Evolutionary conservation across 345 rosid species (phyloP).

Genomic region (Physaria fendleri): DNA sequence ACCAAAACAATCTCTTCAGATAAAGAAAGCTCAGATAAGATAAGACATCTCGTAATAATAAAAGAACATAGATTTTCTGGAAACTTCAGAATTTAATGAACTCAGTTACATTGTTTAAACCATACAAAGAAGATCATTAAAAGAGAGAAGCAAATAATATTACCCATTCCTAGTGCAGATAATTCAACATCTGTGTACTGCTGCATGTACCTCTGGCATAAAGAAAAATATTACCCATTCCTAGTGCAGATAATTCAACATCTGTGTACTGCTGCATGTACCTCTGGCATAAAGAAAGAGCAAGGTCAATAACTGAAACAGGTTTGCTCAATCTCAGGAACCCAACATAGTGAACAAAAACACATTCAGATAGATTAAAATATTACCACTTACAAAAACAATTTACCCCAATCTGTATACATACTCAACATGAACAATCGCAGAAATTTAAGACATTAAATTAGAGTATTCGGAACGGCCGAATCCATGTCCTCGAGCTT

Average conservation of each 20-base stretch:
- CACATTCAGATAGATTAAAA: not conserved
- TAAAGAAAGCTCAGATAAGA: not conserved
- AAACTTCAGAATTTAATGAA: not conserved
- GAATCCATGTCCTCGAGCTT: constrained; percentile 70
- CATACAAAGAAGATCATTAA: constrained; percentile 15
- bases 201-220: constrained; percentile 86
- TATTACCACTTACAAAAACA: not conserved
- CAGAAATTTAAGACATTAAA: not conserved
- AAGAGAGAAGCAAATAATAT: no score
- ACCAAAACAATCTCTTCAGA: not conserved
- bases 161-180: constrained; percentile 99
- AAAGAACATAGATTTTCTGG: not conserved
- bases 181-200: constrained; percentile 81
- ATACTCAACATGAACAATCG: not conserved
- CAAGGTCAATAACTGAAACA: not conserved
- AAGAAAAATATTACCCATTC: constrained; percentile 78
- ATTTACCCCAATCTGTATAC: not conserved
- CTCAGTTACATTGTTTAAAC: constrained; percentile 6
- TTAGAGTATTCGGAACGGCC: not conserved
- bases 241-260: constrained; percentile 91
- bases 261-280: constrained; percentile 87
- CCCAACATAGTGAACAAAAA: not conserved
- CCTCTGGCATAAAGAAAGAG: constrained; percentile 45
- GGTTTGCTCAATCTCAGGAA: not conserved
- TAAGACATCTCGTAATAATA: not conserved